Evolutionary conservation across 2,329 filamentous ascomycete genomes (phyloP).

Genomic region (Alternaria solani): DNA sequence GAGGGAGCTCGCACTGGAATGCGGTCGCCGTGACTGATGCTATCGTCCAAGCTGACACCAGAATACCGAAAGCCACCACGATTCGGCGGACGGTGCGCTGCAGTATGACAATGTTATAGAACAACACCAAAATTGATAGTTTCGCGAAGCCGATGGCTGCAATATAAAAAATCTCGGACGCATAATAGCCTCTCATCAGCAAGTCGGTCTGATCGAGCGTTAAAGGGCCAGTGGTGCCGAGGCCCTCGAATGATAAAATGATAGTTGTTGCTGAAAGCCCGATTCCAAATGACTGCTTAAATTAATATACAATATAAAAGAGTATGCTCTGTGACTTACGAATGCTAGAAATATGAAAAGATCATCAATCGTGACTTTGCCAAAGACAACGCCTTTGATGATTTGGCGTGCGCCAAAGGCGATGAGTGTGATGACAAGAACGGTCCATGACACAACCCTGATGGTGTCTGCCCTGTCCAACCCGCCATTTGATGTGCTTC

Average conservation of each 20-base stretch:
- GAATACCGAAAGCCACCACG: constrained; percentile 30
- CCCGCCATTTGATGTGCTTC: constrained; percentile 8
- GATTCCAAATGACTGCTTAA: constrained; percentile 33
- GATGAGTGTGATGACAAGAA: constrained; percentile 31
- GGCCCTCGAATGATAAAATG: constrained; percentile 37
- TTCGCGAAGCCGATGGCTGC: constrained; percentile 41
- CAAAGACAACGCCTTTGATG: constrained; percentile 37
- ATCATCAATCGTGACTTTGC: constrained; percentile 39
- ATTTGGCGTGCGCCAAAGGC: constrained; percentile 37
- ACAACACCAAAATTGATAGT: constrained; percentile 38
- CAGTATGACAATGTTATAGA: constrained; percentile 34
- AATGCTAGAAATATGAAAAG: constrained; percentile 41
- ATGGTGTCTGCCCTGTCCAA: constrained; percentile 32
- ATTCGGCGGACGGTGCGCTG: constrained; percentile 30
- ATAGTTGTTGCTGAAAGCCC: constrained; percentile 37
- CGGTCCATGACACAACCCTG: constrained; percentile 37
- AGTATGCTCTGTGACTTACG: constrained; percentile 22
- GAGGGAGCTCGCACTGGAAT: constrained; percentile 43
- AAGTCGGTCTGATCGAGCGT: constrained; percentile 28
- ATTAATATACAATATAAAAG: constrained; percentile 14
- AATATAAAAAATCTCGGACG: constrained; percentile 46
- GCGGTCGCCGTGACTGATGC: constrained; percentile 35
- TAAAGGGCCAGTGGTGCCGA: constrained; percentile 26
- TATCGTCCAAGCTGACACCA: constrained; percentile 39
- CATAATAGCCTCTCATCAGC: constrained; percentile 45